Evolutionary conservation across 2,329 filamentous ascomycete species (phyloP).

Genomic region (Magnaporthales sp.): DNA sequence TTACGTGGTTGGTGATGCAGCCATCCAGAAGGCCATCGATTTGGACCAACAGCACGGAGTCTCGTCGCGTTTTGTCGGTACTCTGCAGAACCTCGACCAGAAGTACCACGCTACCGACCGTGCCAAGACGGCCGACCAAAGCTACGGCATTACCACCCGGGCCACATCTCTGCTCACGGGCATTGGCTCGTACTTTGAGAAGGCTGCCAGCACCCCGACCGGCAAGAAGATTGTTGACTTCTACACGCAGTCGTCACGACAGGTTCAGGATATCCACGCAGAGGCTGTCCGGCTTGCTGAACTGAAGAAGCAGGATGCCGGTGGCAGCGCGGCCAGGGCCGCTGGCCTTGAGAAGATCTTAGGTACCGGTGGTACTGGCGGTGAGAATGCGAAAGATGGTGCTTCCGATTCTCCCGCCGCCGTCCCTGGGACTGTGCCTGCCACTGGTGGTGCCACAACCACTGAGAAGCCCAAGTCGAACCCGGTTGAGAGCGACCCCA

Average conservation of each 20-base stretch:
- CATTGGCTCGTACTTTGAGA: slow-evolving; percentile 86
- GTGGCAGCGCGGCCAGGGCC: slow-evolving; percentile 51
- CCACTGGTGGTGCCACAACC: not conserved
- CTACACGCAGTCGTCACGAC: slow-evolving; percentile 76
- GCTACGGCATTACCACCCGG: slow-evolving; percentile 71
- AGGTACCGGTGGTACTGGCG: slow-evolving; percentile 23
- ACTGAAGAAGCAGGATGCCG: slow-evolving; percentile 64
- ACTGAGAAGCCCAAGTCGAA: slow-evolving; percentile 5
- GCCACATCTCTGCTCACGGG: slow-evolving; percentile 57
- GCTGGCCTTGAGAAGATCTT: slow-evolving; percentile 49
- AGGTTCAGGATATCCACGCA: slow-evolving; percentile 87
- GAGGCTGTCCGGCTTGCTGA: slow-evolving; percentile 85
- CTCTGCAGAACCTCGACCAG: slow-evolving; percentile 67
- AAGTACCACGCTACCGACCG: slow-evolving; percentile 86
- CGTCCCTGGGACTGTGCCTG: slow-evolving; percentile 3
- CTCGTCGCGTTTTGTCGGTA: slow-evolving; percentile 67
- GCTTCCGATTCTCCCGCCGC: not conserved
- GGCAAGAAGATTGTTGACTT: slow-evolving; percentile 83
- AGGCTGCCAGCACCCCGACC: slow-evolving; percentile 77
- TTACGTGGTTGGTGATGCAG: slow-evolving; percentile 68
- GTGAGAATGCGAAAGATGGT: slow-evolving; percentile 8
- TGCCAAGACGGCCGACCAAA: slow-evolving; percentile 74
- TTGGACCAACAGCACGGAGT: slow-evolving; percentile 88
- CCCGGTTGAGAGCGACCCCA: not conserved
- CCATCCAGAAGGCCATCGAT: slow-evolving; percentile 74